phyloP scores from a whole-genome alignment of 2,329 filamentous ascomycete genomes.

The Epichloe sibirici region DNA sequence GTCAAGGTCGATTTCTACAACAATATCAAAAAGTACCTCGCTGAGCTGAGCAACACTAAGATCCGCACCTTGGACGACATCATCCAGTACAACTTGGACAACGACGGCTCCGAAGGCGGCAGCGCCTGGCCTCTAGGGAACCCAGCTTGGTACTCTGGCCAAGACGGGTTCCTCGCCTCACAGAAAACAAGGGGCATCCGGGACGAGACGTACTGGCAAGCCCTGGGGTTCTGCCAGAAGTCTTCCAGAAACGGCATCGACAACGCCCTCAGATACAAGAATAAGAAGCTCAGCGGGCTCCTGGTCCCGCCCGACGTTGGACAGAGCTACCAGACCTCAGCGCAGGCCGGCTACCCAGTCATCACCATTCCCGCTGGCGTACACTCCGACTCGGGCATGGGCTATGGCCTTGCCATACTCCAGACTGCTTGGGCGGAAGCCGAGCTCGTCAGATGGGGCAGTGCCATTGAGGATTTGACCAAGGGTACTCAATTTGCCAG shows the following conservation, averaged over 20 bases:
- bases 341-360: conserved; percentile 65
- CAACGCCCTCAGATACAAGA: conserved; percentile 42
- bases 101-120: conserved; percentile 56
- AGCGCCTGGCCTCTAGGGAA: conserved; percentile 37
- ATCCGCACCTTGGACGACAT: conserved; percentile 51
- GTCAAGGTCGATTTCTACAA: conserved; percentile 60
- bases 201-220: conserved; percentile 55
- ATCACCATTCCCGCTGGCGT: conserved; percentile 55
- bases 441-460: conserved; percentile 46
- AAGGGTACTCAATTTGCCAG: conserved; percentile 33
- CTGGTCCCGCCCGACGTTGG: conserved; percentile 58
- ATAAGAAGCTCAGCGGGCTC: conserved; percentile 43
- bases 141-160: conserved; percentile 57
- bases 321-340: conserved; percentile 56
- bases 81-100: conserved; percentile 50
- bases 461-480: conserved; percentile 47
- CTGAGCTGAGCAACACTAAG: conserved; percentile 47
- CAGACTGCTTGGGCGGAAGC: conserved; percentile 50
- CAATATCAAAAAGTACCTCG: conserved; percentile 48
- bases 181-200: conserved; percentile 46
- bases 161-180: conserved; percentile 57
- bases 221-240: conserved; percentile 47
- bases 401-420: conserved; percentile 45
- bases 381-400: conserved; percentile 42
- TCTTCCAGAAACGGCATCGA: conserved; percentile 58